Conservation (phyloP, 2,329 filamentous ascomycete species). For the Juglanconis sp. region DNA sequence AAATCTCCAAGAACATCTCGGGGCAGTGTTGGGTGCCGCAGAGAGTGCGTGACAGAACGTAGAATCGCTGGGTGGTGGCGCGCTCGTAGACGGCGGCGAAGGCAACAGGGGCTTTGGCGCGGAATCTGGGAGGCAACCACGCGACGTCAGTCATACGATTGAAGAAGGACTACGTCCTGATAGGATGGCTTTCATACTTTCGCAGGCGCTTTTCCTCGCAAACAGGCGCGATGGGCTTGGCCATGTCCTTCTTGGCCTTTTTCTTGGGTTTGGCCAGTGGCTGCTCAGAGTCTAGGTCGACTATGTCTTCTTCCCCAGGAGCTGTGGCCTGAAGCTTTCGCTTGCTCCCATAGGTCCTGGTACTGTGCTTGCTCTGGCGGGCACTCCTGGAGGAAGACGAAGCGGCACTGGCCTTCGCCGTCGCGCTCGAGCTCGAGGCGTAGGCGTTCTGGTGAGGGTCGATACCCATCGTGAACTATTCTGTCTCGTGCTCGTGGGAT, state of each 20-base stretch:
- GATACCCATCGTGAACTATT: constrained; percentile 1
- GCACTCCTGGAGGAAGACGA: background rate
- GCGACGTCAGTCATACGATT: background rate
- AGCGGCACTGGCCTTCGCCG: background rate
- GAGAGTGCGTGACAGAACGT: constrained; percentile 40
- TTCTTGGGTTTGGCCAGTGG: background rate
- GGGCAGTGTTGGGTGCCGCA: constrained; percentile 35
- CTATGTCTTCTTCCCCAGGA: background rate
- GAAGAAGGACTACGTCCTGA: background rate
- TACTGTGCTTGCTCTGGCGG: background rate
- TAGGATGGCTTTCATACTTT: background rate
- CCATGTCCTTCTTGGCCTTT: background rate
- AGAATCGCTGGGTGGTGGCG: constrained; percentile 42
- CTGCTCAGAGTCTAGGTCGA: background rate
- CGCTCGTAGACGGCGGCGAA: constrained; percentile 37
- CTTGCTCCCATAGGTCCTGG: background rate
- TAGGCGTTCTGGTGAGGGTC: constrained; percentile 4
- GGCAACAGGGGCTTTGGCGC: constrained; percentile 29
- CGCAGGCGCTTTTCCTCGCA: constrained; percentile 13
- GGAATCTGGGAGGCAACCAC: constrained; percentile 21
- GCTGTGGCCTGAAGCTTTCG: background rate
- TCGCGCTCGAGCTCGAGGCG: background rate
- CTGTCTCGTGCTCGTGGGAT: background rate
- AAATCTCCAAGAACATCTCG: constrained; percentile 54
- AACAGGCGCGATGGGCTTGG: background rate